phyloP scores from a whole-genome alignment of 192 early-diverging fungal genomes.

The Coemansia pectinata region DNA sequence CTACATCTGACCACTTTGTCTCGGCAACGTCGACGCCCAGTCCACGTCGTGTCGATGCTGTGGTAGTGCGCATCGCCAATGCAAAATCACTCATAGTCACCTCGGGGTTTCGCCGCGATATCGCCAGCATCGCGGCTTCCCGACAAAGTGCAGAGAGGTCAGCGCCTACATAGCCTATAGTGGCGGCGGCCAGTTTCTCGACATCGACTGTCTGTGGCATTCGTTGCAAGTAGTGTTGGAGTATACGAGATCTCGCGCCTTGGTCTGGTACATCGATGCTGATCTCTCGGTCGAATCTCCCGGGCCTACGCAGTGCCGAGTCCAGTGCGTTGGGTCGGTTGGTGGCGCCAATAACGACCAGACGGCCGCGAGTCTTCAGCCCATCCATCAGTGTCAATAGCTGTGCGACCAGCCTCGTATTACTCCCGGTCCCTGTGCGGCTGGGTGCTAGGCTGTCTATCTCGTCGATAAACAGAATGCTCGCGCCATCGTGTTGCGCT shows the following conservation, averaged over 20 bases:
- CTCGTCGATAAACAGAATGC: conserved; percentile 96
- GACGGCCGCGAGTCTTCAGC: conserved; percentile 92
- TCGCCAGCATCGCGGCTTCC: conserved; percentile 66
- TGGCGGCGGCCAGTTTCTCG: conserved; percentile 58
- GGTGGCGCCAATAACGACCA: conserved; percentile 97
- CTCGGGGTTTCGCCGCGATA: not conserved
- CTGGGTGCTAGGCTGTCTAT: conserved; percentile 63
- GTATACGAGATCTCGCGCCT: not conserved
- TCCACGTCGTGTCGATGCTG: conserved; percentile 74
- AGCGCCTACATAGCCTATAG: conserved; percentile 87
- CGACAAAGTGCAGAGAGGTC: conserved; percentile 84
- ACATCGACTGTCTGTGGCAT: not conserved
- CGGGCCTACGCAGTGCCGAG: conserved; percentile 91
- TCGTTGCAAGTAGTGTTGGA: not conserved
- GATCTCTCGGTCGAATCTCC: conserved; percentile 97
- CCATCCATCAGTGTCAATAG: conserved; percentile 99
- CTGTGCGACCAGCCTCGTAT: conserved; percentile 94
- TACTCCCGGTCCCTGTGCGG: conserved; percentile 56
- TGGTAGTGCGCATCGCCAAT: conserved; percentile 60
- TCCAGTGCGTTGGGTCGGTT: conserved; percentile 97
- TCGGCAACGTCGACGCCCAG: conserved; percentile 62
- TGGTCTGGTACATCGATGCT: conserved; percentile 69
- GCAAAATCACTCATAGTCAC: conserved; percentile 65
- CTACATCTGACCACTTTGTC: conserved; percentile 81
- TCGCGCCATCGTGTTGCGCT: conserved; percentile 60